phyloP scores from a whole-genome alignment of 2,329 filamentous ascomycete species.

The Xylariaceae sp. region DNA sequence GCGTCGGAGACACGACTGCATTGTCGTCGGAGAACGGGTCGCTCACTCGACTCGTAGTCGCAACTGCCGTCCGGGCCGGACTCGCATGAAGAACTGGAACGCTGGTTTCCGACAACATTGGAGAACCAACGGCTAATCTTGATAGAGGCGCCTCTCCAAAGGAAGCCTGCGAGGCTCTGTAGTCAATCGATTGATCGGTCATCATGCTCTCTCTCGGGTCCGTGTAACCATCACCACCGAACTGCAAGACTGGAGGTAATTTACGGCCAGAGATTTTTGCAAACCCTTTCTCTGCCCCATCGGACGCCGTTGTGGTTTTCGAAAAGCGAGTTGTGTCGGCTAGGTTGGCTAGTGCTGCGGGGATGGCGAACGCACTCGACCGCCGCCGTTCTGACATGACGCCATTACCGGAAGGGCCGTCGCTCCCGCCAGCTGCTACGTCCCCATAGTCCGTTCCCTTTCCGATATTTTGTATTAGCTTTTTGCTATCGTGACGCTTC shows the following conservation, averaged over 20 bases:
- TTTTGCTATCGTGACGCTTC: slow-evolving; percentile 45
- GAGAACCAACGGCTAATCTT: slow-evolving; percentile 50
- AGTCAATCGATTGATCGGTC: slow-evolving; percentile 47
- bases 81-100: slow-evolving; percentile 59
- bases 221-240: slow-evolving; percentile 60
- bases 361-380: slow-evolving; percentile 44
- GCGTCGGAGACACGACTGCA: slow-evolving; percentile 28
- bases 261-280: slow-evolving; percentile 63
- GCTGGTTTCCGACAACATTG: slow-evolving; percentile 58
- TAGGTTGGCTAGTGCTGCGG: slow-evolving; percentile 46
- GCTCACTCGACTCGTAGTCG: slow-evolving; percentile 50
- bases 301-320: slow-evolving; percentile 31
- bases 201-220: slow-evolving; percentile 43
- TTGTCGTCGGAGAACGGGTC: slow-evolving; percentile 24
- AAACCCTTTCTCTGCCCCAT: slow-evolving; percentile 54
- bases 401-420: slow-evolving; percentile 26
- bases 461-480: slow-evolving; percentile 41
- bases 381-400: slow-evolving; percentile 44
- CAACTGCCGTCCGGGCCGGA: slow-evolving; percentile 60
- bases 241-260: slow-evolving; percentile 57
- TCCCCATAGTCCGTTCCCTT: slow-evolving; percentile 34
- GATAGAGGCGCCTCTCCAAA: slow-evolving; percentile 33
- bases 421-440: slow-evolving; percentile 31
- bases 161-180: slow-evolving; percentile 50
- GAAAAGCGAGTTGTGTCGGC: slow-evolving; percentile 38